phyloP scores from a whole-genome alignment of 345 rosid species.

The Eutrema heterophyllum region DNA sequence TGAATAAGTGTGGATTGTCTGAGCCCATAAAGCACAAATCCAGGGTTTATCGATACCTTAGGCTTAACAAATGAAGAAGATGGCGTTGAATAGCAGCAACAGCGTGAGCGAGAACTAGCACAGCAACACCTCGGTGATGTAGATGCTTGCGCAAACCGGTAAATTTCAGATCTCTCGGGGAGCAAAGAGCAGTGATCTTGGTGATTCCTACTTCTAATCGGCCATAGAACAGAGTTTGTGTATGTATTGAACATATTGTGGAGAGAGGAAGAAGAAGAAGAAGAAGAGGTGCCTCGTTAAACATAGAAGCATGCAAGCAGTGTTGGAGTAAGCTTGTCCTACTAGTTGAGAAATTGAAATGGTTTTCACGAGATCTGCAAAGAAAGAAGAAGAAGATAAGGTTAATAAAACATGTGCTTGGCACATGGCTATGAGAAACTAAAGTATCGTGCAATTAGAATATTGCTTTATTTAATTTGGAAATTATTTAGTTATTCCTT shows the following conservation, averaged over 20 bases:
- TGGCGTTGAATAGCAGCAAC: conserved; percentile 26
- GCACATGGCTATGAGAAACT: no score
- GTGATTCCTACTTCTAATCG: conserved; percentile 44
- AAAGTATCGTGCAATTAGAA: no score
- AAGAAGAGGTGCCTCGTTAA: not conserved
- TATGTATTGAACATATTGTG: conserved; percentile 44
- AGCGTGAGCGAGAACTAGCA: conserved; percentile 38
- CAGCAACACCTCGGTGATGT: conserved; percentile 26
- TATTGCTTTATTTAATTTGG: no score
- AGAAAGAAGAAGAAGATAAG: no score
- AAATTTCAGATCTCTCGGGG: conserved; percentile 44
- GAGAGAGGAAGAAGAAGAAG: not conserved
- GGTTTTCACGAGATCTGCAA: no score
- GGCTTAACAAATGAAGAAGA: conserved; percentile 29
- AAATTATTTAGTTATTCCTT: no score
- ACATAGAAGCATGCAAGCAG: not conserved
- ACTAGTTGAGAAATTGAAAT: no score
- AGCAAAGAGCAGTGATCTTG: conserved; percentile 45
- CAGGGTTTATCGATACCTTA: conserved; percentile 39
- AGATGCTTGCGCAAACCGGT: conserved; percentile 10
- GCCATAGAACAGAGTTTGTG: conserved; percentile 41
- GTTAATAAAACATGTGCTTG: no score
- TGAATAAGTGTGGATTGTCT: conserved; percentile 74
- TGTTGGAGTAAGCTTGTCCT: no score
- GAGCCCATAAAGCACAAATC: conserved; percentile 45